Base-by-base conservation (phyloP, 805 yeast species). In the Middelhovenomyces tepae region DNA sequence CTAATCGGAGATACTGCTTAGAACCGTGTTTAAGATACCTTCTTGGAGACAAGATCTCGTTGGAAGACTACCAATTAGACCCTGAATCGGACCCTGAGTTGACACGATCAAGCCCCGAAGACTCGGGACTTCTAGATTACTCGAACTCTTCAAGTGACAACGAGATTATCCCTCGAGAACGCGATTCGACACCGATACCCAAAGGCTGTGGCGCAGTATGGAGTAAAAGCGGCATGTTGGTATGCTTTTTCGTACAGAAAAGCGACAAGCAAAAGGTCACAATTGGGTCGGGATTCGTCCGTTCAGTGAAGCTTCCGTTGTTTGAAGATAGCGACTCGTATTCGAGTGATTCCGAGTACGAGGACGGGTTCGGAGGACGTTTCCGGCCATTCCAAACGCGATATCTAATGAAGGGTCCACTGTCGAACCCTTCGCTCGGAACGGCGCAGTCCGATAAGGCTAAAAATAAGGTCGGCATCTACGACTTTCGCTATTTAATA, bases 201-300 rank as follows among this genome's bases (percentile, higher is more conserved):
- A 86, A 83, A 50, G 91, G 86, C 7, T 87, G 95, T 60, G 95
- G 95, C 7, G 95, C 94, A 0, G 63, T 73, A 1, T 87, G 95
- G 95, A 67, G 93, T 0, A 68, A 74, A 8, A 69, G 73, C 3
- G 95, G 95, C 0, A 73, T 73, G 38, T 60, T 87, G 32, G 78
- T 87, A 1, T 83, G 94, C 50, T 87, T 87, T 48, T 85, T 84
- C 56, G 70, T 78, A 7, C 75, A 40, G 8, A 28, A 79, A 0
- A 71, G 71, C 31, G 65, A 58, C 29, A 61, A 58, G 37, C 29
- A 26, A n/a, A 26, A 26, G 11, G n/a, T n/a, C n/a, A 14, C 29
- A 5, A n/a, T 26, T 9, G 29, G 19, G 10, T 16, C 20, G 7
- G 17, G 17, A 16, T 9, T 9, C n/a, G 17, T 20, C 6, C 15